Conservation (phyloP, 768 basidiomycete species). For the Boletus rex-veris region DNA sequence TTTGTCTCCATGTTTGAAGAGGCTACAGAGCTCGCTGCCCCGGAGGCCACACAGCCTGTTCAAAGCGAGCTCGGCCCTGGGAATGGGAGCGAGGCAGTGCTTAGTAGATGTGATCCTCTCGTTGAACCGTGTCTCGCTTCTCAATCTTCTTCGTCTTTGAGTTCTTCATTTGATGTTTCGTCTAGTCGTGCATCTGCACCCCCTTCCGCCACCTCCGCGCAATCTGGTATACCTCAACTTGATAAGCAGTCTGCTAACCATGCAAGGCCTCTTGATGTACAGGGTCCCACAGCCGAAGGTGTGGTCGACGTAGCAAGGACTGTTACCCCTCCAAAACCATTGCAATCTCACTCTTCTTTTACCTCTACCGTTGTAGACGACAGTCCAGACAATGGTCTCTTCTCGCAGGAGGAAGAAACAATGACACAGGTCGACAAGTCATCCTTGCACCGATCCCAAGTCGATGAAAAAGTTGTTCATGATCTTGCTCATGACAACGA, state of each 20-base stretch:
- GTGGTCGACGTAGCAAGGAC: constrained; percentile 2
- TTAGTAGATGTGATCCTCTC: constrained; percentile 21
- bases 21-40: constrained; percentile 13
- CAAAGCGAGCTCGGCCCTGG: constrained; percentile 14
- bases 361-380: constrained; percentile 53
- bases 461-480: constrained; percentile 18
- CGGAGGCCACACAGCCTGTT: constrained; percentile 21
- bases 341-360: constrained; percentile 43
- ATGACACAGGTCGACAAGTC: constrained; percentile 16
- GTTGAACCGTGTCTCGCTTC: constrained; percentile 29
- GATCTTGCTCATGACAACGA: constrained; percentile 19
- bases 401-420: constrained; percentile 28
- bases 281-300: constrained; percentile 29
- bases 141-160: constrained; percentile 32
- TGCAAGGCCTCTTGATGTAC: constrained; percentile 44
- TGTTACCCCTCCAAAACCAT: constrained; percentile 25
- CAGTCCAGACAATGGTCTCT: constrained; percentile 33
- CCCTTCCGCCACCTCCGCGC: constrained; percentile 21
- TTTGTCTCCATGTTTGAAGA: constrained; percentile 20
- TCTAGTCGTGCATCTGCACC: constrained; percentile 40
- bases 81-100: constrained; percentile 15
- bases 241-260: constrained; percentile 47
- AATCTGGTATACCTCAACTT: constrained; percentile 38
- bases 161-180: constrained; percentile 43
- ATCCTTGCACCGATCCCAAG: constrained; percentile 14